Conservation (phyloP, 805 yeast species). For the Schwanniomyces polymorphus region DNA sequence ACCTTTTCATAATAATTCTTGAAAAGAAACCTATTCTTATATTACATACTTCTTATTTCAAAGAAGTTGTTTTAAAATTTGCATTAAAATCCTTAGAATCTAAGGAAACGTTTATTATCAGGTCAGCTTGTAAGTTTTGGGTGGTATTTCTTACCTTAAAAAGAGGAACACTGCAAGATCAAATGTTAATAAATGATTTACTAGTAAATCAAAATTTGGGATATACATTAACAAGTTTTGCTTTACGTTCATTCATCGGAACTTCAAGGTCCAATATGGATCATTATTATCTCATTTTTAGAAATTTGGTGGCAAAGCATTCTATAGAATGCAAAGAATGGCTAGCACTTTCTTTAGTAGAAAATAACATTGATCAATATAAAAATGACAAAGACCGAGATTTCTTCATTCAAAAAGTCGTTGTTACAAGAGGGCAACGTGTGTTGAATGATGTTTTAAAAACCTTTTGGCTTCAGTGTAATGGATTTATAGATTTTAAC, state of each 20-base stretch:
- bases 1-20: slow-evolving; percentile 50
- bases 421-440: slow-evolving; percentile 66
- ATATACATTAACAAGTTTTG: slow-evolving; percentile 21
- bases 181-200: slow-evolving; percentile 21
- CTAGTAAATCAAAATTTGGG: slow-evolving; percentile 24
- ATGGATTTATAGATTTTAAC: slow-evolving; percentile 50
- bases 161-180: slow-evolving; percentile 45
- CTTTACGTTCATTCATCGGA: slow-evolving; percentile 34
- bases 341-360: slow-evolving; percentile 21
- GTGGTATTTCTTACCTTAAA: slow-evolving; percentile 44
- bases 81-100: slow-evolving; percentile 41
- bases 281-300: slow-evolving; percentile 51
- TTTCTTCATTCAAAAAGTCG: slow-evolving; percentile 50
- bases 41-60: slow-evolving; percentile 29
- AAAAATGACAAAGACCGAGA: slow-evolving; percentile 31
- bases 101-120: slow-evolving; percentile 56
- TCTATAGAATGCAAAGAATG: slow-evolving; percentile 51
- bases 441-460: slow-evolving; percentile 57
- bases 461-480: slow-evolving; percentile 64
- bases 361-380: slow-evolving; percentile 12
- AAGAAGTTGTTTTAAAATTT: slow-evolving; percentile 20
- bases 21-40: slow-evolving; percentile 51
- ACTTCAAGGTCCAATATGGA: slow-evolving; percentile 62
- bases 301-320: slow-evolving; percentile 47
- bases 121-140: slow-evolving; percentile 59